Evolutionary conservation across 2,329 filamentous ascomycete genomes (phyloP).

Genomic region (Penicillium sp.): DNA sequence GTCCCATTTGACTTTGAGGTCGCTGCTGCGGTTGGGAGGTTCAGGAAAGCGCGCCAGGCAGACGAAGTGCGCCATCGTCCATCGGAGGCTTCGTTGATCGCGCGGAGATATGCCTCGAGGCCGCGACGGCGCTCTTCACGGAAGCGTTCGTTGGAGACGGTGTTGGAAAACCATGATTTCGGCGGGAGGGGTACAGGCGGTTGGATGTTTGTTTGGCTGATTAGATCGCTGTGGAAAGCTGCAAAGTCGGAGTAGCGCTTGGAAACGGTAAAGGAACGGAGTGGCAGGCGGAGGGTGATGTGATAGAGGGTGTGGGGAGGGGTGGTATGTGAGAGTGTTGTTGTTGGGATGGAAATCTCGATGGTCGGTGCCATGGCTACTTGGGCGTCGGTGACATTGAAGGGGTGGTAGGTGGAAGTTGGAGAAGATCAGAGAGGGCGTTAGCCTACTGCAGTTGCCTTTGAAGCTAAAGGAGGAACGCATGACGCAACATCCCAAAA

Average conservation of each 20-base stretch:
- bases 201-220: conserved; percentile 51
- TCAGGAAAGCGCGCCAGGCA: conserved; percentile 61
- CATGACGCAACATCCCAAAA: conserved; percentile 23
- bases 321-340: conserved; percentile 47
- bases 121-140: conserved; percentile 59
- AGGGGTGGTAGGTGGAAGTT: background rate
- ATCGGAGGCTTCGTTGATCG: conserved; percentile 59
- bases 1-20: conserved; percentile 34
- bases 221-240: conserved; percentile 55
- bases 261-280: conserved; percentile 59
- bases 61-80: conserved; percentile 59
- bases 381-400: background rate
- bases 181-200: conserved; percentile 59
- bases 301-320: conserved; percentile 65
- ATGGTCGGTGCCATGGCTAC: conserved; percentile 45
- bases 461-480: conserved; percentile 3
- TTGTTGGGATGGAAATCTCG: conserved; percentile 54
- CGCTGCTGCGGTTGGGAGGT: conserved; percentile 51
- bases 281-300: conserved; percentile 62
- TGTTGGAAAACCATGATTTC: conserved; percentile 64
- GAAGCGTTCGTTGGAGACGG: conserved; percentile 57
- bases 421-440: conserved; percentile 8
- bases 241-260: conserved; percentile 69
- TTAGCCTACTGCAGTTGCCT: background rate
- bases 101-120: conserved; percentile 60